Conservation (phyloP, 2,329 filamentous ascomycete species). For the Colletotrichum incanum region DNA sequence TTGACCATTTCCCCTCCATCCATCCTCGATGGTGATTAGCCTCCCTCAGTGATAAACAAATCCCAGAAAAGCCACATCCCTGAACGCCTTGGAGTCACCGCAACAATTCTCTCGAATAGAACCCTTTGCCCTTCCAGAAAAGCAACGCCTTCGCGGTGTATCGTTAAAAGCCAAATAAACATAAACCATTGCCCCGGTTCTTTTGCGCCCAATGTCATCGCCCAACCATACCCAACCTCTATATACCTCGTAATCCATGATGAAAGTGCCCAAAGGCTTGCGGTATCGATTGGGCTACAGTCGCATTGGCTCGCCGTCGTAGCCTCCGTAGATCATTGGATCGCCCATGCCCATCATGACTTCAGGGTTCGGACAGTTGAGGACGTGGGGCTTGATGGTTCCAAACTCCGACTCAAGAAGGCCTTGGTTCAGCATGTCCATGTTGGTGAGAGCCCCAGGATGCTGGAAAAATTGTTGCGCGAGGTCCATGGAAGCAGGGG, state of each 20-base stretch:
- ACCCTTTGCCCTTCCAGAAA: conserved; percentile 9
- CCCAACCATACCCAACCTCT: conserved; percentile 16
- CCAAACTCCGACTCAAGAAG: conserved; percentile 68
- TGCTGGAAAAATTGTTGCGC: conserved; percentile 61
- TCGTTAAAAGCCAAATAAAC: conserved; percentile 14
- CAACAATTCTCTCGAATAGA: not conserved
- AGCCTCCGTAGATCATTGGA: conserved; percentile 72
- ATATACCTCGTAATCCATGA: conserved; percentile 26
- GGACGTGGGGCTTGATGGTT: conserved; percentile 69
- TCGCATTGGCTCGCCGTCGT: conserved; percentile 62
- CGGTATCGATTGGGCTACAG: conserved; percentile 49
- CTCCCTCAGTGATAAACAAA: not conserved
- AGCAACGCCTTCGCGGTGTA: conserved; percentile 42
- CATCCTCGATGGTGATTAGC: conserved; percentile 5
- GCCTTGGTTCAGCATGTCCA: conserved; percentile 65
- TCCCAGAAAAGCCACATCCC: not conserved
- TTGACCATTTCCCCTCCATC: not conserved
- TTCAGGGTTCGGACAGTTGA: conserved; percentile 67
- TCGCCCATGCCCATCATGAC: conserved; percentile 72
- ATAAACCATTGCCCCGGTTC: not conserved
- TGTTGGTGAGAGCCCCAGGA: conserved; percentile 57
- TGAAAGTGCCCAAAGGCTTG: conserved; percentile 1
- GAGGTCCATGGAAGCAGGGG: conserved; percentile 54
- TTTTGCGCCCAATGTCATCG: conserved; percentile 15
- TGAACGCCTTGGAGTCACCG: conserved; percentile 20